These are phyloP conservation scores for Monosporascus sp. DNA, from an alignment of 2,329 filamentous ascomycete species.

Conservation along the genomic window DNA sequence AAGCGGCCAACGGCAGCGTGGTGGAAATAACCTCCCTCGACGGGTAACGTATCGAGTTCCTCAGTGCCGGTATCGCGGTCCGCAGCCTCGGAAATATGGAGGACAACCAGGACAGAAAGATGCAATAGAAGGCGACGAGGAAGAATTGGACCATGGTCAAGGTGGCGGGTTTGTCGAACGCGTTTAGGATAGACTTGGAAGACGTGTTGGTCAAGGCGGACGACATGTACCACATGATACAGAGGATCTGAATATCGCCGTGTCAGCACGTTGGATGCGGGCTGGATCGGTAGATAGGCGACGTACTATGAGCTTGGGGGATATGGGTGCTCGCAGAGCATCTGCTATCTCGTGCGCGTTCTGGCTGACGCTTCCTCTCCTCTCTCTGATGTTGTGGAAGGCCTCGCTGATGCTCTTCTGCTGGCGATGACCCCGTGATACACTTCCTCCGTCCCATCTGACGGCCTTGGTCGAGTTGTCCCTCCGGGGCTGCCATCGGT, in stretches of 20 bases:
- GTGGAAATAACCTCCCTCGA: constrained; percentile 76
- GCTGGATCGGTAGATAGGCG: constrained; percentile 12
- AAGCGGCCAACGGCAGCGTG: constrained; percentile 85
- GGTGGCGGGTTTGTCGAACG: constrained; percentile 84
- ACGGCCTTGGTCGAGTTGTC: constrained; percentile 18
- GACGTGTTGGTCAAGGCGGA: constrained; percentile 96
- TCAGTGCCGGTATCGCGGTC: constrained; percentile 68
- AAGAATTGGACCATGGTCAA: constrained; percentile 90
- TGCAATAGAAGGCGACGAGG: constrained; percentile 83
- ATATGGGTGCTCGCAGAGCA: constrained; percentile 84
- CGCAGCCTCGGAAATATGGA: constrained; percentile 66
- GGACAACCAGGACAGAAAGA: constrained; percentile 73
- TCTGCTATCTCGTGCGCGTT: constrained; percentile 92
- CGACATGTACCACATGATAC: constrained; percentile 88
- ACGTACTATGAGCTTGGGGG: constrained; percentile 78
- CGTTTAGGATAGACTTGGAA: constrained; percentile 92
- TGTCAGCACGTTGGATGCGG: constrained; percentile 19
- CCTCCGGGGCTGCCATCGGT: constrained; percentile 25
- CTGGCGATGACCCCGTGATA: constrained; percentile 30
- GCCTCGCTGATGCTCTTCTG: constrained; percentile 89
- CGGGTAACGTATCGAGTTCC: constrained; percentile 76
- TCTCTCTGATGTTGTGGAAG: constrained; percentile 73
- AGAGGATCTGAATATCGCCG: constrained; percentile 59
- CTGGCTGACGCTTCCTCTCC: constrained; percentile 81
- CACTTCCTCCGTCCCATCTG: constrained; percentile 26